Percentiles rank a stretch among this genome's conserved stretches.
These are phyloP conservation scores for Phaeomoniella chlamydospora DNA, from an alignment of 2,329 filamentous ascomycete species.

Conservation along the genomic window DNA sequence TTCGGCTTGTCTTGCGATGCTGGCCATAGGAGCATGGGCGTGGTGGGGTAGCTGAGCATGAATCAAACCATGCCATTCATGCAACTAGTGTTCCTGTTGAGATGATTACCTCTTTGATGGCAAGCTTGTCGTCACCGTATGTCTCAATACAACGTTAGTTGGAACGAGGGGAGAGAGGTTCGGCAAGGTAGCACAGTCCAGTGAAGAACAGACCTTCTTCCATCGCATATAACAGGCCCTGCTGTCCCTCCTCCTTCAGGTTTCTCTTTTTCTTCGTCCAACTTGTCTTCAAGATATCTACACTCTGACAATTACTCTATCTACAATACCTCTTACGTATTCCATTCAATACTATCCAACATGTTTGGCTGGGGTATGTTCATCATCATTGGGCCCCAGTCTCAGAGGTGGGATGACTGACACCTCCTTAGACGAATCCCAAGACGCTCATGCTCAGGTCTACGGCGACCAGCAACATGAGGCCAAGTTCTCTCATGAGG, in stretches of 20 bases:
- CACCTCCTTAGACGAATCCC: conserved; percentile 29
- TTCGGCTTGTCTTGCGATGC: no score
- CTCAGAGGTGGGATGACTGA: no score
- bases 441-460: conserved; percentile 39
- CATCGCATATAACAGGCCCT: not conserved
- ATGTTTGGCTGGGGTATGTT: conserved; percentile 22
- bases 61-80: no score
- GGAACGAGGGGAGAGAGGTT: no score
- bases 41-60: no score
- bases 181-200: no score
- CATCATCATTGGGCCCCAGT: not conserved
- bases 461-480: conserved; percentile 41
- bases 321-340: conserved; percentile 5
- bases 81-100: no score
- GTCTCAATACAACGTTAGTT: not conserved
- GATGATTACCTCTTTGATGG: no score
- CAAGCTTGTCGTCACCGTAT: not conserved
- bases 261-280: not conserved
- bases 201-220: no score
- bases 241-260: not conserved
- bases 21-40: no score
- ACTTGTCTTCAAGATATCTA: conserved; percentile 1
- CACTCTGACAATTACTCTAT: conserved; percentile 7
- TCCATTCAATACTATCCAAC: conserved; percentile 6
- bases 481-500: conserved; percentile 55